Evolutionary conservation across 371 early-diverging fungal genomes (phyloP), one percentile per base, ranked within the genome.

Genomic region (Apophysomyces trapeziformis): DNA sequence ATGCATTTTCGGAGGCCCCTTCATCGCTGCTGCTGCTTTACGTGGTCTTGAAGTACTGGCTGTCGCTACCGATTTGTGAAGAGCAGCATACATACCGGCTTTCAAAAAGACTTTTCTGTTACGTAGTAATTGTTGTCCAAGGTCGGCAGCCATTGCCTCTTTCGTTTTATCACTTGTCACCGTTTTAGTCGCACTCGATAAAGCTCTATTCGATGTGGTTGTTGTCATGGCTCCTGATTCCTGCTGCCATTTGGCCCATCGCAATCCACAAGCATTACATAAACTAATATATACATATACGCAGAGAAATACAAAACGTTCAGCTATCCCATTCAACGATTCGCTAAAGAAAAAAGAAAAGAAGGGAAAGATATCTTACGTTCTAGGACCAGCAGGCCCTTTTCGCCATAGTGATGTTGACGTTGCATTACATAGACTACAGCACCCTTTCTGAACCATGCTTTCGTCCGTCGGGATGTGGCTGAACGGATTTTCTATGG

Each of bases 241-340:
- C 4, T 50, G 67, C 16, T 54, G 32, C 4, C 57, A 56, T 26
- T 58, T 72, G 0, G 67, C 35, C 70, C 75, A 78, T 59, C 68
- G 69, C 38, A 78, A 59, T 14, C 82, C 82, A 68, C 82, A 81
- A 3, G 77, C 77, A 71, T 81, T 81, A 63, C 82, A 81, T 12
- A 81, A 58, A 26, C 82, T 81, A 58, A 26, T 26, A 26, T 26
- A 26, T 26, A 26, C 0, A 26, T 26, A 26, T 26, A 26, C 2
- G 32, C 1, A 35, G 14, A 60, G 38, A 50, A 61, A 35, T 0
- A 58, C 3, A 57, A 37, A 13, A 11, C 35, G 46, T 26, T 26
- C 32, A 26, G 32, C 32, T 26, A 41, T 11, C 41, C 13, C 41
- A 41, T 11, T 41, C 41, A 41, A 41, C 1, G 41, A 13, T 41